Conservation (phyloP, 2,329 filamentous ascomycete species). For the Chaetomium sp. region DNA sequence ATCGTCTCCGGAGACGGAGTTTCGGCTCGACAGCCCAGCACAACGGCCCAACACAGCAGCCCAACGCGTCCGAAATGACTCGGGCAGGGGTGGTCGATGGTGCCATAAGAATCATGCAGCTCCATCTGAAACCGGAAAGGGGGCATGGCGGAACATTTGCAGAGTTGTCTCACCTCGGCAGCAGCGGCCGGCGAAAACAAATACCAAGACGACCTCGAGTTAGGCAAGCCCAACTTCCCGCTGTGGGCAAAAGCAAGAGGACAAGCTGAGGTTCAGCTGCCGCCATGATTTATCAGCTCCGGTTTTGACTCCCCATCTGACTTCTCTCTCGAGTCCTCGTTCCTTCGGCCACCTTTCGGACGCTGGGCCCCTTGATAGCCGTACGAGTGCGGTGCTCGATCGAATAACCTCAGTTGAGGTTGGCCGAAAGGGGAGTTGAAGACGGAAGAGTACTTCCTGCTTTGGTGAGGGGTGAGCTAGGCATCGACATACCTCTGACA, state of each 20-base stretch:
- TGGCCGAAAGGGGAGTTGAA: background rate
- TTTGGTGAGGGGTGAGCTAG: background rate
- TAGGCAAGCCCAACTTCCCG: background rate
- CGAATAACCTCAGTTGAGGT: background rate
- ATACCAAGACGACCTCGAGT: background rate
- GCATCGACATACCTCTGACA: background rate
- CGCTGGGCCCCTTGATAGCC: background rate
- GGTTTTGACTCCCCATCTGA: background rate
- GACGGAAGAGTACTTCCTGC: background rate
- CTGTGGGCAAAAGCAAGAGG: background rate
- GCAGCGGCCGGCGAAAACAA: background rate
- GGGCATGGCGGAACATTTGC: background rate
- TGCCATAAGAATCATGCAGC: slow-evolving; percentile 2
- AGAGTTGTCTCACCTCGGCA: background rate
- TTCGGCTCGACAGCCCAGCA: background rate
- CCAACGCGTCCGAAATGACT: background rate
- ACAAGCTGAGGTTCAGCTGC: background rate
- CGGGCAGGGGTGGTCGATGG: background rate
- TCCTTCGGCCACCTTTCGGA: background rate
- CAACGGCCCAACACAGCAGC: background rate
- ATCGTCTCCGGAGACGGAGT: background rate
- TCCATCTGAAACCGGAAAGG: background rate
- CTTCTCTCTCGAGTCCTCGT: background rate
- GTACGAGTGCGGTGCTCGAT: background rate
- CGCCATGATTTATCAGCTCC: background rate